Evolutionary conservation across 192 early-diverging fungal species (phyloP), one percentile per base, ranked within the genome.

Genomic region (Podila clonocystis): DNA sequence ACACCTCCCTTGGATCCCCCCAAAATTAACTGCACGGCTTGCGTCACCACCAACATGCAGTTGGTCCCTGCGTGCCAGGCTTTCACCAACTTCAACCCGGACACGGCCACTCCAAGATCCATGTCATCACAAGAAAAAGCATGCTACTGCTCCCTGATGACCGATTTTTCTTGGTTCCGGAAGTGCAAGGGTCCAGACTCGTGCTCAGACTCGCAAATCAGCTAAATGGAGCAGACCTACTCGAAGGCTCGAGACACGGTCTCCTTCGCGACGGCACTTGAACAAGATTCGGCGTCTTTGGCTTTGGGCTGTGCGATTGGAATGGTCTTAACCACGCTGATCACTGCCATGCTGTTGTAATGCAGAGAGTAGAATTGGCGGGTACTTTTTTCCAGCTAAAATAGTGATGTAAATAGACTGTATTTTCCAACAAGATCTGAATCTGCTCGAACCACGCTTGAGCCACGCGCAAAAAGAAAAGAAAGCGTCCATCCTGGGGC

Each of bases 101-200:
- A 22, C 26, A 38, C n/a, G 7, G 7, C 31, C 12, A 24, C 55
- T 19, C 58, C 67, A 24, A 22, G 36, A 41, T n/a, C 45, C 58
- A 8, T 62, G 28, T 31, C 31, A 9, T n/a, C 48, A 0, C 31
- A 24, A 8, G 49, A 70, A 22, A 36, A 22, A 49, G 19, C 34
- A n/a, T 70, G 68, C 61, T 31, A 33, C 49, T 70, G 68, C 68
- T 26, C 68, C 17, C 20, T 70, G 9, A 22, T 45, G 12, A 15
- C 29, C 2, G 33, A 70, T 36, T 9, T 29, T 3, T 31, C 59
- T 4, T 63, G 68, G 68, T 19, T 45, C 61, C 19, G 31, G 22
- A 22, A 22, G 48, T 70, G 68, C 31, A 15, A 5, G 20, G 19
- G 24, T 52, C n/a, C 33, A 11, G 59, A 31, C 30, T 30, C 20